phyloP scores from a whole-genome alignment of 352 stramenopile genomes.

The Blastocystis sp. region DNA sequence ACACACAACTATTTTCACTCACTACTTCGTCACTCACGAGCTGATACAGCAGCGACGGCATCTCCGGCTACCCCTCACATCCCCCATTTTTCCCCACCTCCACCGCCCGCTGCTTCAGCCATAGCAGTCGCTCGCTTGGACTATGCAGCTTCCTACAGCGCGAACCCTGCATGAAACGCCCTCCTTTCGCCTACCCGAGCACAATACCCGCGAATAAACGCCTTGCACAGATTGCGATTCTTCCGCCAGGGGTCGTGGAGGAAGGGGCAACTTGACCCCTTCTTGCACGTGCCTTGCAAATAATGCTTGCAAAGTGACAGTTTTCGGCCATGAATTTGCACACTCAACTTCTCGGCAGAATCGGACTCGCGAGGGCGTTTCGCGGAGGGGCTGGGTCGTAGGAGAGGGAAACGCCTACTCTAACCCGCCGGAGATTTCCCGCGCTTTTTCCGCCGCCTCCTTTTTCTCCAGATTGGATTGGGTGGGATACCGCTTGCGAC shows the following conservation, averaged over 20 bases:
- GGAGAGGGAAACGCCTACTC: no score
- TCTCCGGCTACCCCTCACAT: neutral
- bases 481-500: conserved; percentile 24
- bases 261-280: conserved; percentile 5
- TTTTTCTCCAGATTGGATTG: conserved; percentile 15
- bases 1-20: conserved; percentile 55
- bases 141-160: conserved; percentile 40
- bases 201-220: conserved; percentile 50
- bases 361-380: neutral
- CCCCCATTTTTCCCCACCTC: neutral
- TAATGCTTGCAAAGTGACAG: conserved; percentile 39
- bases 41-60: conserved; percentile 13
- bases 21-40: conserved; percentile 13
- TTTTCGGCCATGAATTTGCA: neutral
- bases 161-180: conserved; percentile 3
- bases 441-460: neutral
- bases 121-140: conserved; percentile 43
- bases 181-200: neutral
- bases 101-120: conserved; percentile 47
- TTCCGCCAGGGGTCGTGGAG: conserved; percentile 53
- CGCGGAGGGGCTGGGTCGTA: neutral
- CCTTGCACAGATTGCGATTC: conserved; percentile 29
- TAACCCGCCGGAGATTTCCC: neutral
- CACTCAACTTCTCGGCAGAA: neutral
- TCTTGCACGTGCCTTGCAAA: conserved; percentile 20